Conservation (phyloP, 257 asterid genomes). For the Lavandula angustifolia region DNA sequence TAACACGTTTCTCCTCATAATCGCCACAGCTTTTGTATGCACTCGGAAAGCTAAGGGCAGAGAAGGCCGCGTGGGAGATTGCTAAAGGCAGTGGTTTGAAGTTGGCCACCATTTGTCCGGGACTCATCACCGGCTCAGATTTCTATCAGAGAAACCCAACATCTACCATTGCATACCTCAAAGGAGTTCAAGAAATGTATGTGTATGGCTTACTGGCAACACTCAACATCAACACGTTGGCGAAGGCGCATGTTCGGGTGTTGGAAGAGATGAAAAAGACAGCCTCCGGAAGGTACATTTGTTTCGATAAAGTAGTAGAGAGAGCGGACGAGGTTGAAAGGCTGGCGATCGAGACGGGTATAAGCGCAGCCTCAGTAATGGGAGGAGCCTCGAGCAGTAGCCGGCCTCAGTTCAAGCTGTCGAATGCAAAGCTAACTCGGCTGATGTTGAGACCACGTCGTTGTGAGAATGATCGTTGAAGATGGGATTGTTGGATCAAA, state of each 20-base stretch:
- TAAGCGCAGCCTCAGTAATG: slow-evolving; percentile 24
- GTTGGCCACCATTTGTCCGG: slow-evolving; percentile 74
- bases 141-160: slow-evolving; percentile 56
- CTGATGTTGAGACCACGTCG: slow-evolving; percentile 53
- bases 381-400: slow-evolving; percentile 43
- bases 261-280: slow-evolving; percentile 72
- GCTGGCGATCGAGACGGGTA: slow-evolving; percentile 56
- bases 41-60: slow-evolving; percentile 85
- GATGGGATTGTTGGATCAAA: background rate
- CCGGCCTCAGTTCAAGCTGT: slow-evolving; percentile 42
- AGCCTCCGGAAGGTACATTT: slow-evolving; percentile 64
- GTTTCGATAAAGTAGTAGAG: slow-evolving; percentile 58
- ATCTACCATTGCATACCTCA: slow-evolving; percentile 76
- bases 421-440: slow-evolving; percentile 51
- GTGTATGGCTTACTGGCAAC: slow-evolving; percentile 62
- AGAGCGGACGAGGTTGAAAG: slow-evolving; percentile 51
- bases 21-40: slow-evolving; percentile 93
- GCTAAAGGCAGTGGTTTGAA: slow-evolving; percentile 58
- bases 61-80: slow-evolving; percentile 70
- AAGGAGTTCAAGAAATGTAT: slow-evolving; percentile 80
- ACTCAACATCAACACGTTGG: slow-evolving; percentile 53
- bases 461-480: slow-evolving; percentile 39
- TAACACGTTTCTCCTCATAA: slow-evolving; percentile 8
- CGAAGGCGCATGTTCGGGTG: slow-evolving; percentile 67
- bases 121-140: slow-evolving; percentile 73